Conservation (phyloP, 2,329 filamentous ascomycete species). For the Penicillium sp. region DNA sequence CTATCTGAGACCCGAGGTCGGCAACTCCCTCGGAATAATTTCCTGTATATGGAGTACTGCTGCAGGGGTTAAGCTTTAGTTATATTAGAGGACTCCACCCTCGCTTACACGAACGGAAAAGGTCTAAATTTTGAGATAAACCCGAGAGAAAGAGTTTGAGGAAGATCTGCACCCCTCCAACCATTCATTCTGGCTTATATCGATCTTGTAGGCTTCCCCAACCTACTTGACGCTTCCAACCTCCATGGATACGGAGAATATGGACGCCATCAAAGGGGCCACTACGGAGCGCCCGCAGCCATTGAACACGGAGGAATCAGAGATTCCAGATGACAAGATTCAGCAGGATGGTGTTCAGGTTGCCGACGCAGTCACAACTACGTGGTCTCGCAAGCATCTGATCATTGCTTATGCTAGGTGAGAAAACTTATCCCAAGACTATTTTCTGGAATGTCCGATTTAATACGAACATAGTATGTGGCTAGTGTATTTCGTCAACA, state of each 20-base stretch:
- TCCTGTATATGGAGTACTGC: not conserved
- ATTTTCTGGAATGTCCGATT: conserved; percentile 37
- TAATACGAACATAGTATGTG: conserved; percentile 39
- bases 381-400: conserved; percentile 42
- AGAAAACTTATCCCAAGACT: conserved; percentile 21
- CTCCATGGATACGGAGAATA: not conserved
- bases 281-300: not conserved
- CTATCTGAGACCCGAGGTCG: not conserved
- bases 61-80: not conserved
- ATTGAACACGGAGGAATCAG: not conserved
- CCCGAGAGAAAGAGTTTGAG: not conserved
- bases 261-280: not conserved
- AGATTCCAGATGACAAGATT: not conserved
- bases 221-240: not conserved
- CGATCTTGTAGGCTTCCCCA: not conserved
- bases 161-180: not conserved
- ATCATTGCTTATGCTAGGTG: conserved; percentile 50
- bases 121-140: not conserved
- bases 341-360: conserved; percentile 27
- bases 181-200: not conserved
- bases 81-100: not conserved
- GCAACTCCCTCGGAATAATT: not conserved
- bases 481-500: conserved; percentile 43
- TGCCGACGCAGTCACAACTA: conserved; percentile 19
- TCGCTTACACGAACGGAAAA: not conserved